A percentile compares a stretch with the other conserved stretches of the same genome.
These are phyloP conservation scores for Globisporangium takayamanum DNA, from an alignment of 352 stramenopile species.

Conservation along the genomic window DNA sequence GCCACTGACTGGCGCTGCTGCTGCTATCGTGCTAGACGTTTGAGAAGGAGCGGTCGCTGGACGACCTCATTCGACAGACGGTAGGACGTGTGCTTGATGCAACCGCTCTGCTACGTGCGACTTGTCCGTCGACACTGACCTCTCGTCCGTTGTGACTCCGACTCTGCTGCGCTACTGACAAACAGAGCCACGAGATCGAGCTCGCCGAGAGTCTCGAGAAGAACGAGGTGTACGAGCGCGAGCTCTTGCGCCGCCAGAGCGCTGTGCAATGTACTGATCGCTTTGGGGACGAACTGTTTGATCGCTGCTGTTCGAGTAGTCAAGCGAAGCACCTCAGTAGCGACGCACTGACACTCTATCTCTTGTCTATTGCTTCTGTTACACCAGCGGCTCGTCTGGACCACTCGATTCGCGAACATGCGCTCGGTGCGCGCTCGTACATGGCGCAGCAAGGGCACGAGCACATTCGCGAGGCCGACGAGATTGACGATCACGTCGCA, in stretches of 20 bases:
- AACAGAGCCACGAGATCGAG: slow-evolving; percentile 67
- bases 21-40: slow-evolving; percentile 39
- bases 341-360: not conserved
- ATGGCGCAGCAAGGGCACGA: slow-evolving; percentile 43
- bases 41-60: slow-evolving; percentile 69
- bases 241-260: slow-evolving; percentile 50
- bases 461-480: slow-evolving; percentile 25
- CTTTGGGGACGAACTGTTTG: no score
- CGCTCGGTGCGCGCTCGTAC: slow-evolving; percentile 41
- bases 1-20: not conserved
- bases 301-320: not conserved
- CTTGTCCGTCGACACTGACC: not conserved
- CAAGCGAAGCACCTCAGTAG: not conserved
- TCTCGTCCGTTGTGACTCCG: not conserved
- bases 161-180: not conserved
- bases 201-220: slow-evolving; percentile 67
- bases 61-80: slow-evolving; percentile 62
- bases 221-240: slow-evolving; percentile 63
- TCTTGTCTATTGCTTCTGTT: not conserved
- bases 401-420: slow-evolving; percentile 60
- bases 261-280: slow-evolving; percentile 30
- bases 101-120: not conserved
- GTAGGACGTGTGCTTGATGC: slow-evolving; percentile 19
- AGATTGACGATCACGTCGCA: slow-evolving; percentile 32
- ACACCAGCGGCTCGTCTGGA: slow-evolving; percentile 41